These are phyloP conservation scores for Coprinellus aureogranulatus DNA, from an alignment of 768 basidiomycete species.

Conservation along the genomic window DNA sequence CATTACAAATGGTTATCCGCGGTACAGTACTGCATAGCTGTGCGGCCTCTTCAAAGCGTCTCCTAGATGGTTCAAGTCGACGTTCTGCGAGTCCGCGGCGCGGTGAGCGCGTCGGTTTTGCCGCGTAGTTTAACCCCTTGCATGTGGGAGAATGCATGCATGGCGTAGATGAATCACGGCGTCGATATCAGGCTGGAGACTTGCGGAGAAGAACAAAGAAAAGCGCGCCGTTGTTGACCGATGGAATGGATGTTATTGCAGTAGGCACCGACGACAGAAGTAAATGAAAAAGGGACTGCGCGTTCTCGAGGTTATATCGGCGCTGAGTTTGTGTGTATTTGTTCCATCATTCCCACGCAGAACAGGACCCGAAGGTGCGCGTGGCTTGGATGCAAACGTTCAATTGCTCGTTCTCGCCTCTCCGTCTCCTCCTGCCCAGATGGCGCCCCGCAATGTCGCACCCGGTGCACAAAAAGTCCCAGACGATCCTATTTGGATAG, in stretches of 20 bases:
- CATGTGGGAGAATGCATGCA: slow-evolving; percentile 12
- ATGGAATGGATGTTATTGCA: too few relatives aligned
- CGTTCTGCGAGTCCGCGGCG: slow-evolving; percentile 12
- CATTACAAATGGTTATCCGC: neutral
- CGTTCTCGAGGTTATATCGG: too few relatives aligned
- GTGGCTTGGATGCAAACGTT: too few relatives aligned
- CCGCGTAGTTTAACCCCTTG: slow-evolving; percentile 17
- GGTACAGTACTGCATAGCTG: neutral
- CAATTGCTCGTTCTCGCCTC: too few relatives aligned
- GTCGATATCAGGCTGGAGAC: too few relatives aligned
- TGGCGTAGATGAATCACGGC: slow-evolving; percentile 19
- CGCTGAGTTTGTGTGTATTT: too few relatives aligned
- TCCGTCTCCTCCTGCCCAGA: too few relatives aligned
- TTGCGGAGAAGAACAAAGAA: neutral
- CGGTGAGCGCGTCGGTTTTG: slow-evolving; percentile 3
- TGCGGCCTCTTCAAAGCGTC: slow-evolving; percentile 14
- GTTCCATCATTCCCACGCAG: too few relatives aligned
- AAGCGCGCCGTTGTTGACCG: neutral
- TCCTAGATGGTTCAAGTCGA: slow-evolving; percentile 5
- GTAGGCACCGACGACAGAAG: too few relatives aligned
- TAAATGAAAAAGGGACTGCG: too few relatives aligned
- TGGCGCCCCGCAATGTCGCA: too few relatives aligned
- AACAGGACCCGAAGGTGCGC: too few relatives aligned
- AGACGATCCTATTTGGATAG: slow-evolving; percentile 51
- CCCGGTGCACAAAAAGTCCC: slow-evolving; percentile 39